Percentiles rank a stretch among this genome's conserved stretches.
Conservation (phyloP, 176 grass and related monocot species). For the Rhynchospora breviuscula region DNA sequence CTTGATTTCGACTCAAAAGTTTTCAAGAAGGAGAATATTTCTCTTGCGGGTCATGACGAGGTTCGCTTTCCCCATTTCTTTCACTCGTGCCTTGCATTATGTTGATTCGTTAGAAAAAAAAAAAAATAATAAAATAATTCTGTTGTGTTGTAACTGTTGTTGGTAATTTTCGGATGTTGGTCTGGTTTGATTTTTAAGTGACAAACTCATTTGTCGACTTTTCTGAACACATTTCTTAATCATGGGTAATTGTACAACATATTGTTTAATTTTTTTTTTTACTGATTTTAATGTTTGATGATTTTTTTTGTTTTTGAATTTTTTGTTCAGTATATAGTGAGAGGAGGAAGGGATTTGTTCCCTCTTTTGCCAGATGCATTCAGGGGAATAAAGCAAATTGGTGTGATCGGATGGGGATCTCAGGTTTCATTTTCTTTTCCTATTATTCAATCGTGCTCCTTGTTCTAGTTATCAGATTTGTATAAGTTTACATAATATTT, state of each 20-base stretch:
- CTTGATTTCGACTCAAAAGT: constrained; percentile 75
- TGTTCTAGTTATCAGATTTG: background rate
- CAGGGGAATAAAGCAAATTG: constrained; percentile 88
- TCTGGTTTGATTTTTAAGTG: background rate
- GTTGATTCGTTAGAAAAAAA: background rate
- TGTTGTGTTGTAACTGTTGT: background rate
- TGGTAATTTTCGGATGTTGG: background rate
- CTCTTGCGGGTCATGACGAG: constrained; percentile 87
- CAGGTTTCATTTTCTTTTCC: constrained; percentile 37
- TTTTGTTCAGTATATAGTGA: constrained; percentile 59
- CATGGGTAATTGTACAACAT: background rate
- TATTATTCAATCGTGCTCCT: background rate
- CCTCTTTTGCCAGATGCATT: constrained; percentile 70
- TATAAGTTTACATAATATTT: background rate
- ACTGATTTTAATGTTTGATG: background rate
- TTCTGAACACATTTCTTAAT: background rate
- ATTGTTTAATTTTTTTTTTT: background rate
- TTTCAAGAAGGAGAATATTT: constrained; percentile 82
- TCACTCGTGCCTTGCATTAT: background rate
- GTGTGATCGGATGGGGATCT: constrained; percentile 85
- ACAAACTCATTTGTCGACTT: background rate
- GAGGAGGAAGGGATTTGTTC: constrained; percentile 87
- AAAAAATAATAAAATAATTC: too few relatives aligned
- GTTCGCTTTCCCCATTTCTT: constrained; percentile 9
- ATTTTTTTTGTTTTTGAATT: background rate